Evolutionary conservation across 108 stramenopile genomes (phyloP).

Genomic region (Nitzschia inconspicua): DNA sequence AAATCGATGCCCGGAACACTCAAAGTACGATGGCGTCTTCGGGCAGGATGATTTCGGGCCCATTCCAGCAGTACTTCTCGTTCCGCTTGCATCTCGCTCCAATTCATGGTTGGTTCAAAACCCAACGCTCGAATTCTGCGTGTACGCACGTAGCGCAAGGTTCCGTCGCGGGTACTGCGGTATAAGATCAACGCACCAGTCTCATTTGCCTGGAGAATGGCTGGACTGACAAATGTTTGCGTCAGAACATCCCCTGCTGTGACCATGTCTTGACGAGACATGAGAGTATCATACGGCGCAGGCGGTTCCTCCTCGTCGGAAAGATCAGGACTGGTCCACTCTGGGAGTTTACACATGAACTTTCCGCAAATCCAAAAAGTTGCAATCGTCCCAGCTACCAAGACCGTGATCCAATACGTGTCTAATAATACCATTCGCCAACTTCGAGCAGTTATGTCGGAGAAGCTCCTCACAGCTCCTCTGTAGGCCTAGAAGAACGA

Average conservation of each 20-base stretch:
- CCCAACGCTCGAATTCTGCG: constrained; percentile 56
- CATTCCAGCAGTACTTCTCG: constrained; percentile 54
- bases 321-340: constrained; percentile 58
- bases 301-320: constrained; percentile 68
- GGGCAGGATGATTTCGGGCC: constrained; percentile 45
- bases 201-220: constrained; percentile 78
- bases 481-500: constrained; percentile 48
- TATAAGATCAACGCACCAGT: constrained; percentile 60
- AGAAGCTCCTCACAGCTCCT: constrained; percentile 64
- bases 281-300: constrained; percentile 63
- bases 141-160: constrained; percentile 50
- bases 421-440: constrained; percentile 41
- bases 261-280: constrained; percentile 42
- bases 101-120: constrained; percentile 75
- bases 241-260: constrained; percentile 66
- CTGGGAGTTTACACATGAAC: constrained; percentile 58
- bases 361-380: constrained; percentile 56
- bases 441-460: constrained; percentile 35
- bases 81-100: constrained; percentile 53
- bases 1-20: constrained; percentile 55
- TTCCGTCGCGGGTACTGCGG: constrained; percentile 36
- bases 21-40: constrained; percentile 38
- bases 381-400: constrained; percentile 49
- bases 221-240: constrained; percentile 67
- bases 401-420: constrained; percentile 55